A percentile compares a stretch with the other conserved stretches of the same genome.
Conservation (phyloP, 2,329 filamentous ascomycete genomes). For the Emmonsiellopsis sp. region DNA sequence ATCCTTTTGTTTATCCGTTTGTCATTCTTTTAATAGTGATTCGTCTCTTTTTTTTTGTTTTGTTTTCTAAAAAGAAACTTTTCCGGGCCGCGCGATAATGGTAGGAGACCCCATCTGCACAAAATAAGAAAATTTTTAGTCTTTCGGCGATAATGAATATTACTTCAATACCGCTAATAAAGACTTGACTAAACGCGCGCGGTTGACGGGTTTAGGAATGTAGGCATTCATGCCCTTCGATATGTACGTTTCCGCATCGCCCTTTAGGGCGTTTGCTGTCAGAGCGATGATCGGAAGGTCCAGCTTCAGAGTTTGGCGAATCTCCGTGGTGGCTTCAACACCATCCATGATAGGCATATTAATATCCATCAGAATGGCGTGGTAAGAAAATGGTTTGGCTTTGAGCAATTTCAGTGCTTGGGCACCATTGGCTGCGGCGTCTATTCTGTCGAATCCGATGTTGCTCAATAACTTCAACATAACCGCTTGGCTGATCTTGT, state of each 20-base stretch:
- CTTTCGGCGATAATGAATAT: neutral
- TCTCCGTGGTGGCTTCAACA: slow-evolving; percentile 34
- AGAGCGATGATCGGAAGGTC: slow-evolving; percentile 45
- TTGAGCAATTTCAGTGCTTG: slow-evolving; percentile 36
- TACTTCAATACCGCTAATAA: slow-evolving; percentile 26
- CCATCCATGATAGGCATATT: slow-evolving; percentile 40
- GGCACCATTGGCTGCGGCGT: slow-evolving; percentile 34
- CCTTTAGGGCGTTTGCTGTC: slow-evolving; percentile 48
- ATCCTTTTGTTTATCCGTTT: too few relatives aligned
- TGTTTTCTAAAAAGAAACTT: too few relatives aligned
- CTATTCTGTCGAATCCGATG: slow-evolving; percentile 34
- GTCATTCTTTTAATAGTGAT: too few relatives aligned
- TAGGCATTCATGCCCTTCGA: slow-evolving; percentile 49
- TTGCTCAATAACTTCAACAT: slow-evolving; percentile 28
- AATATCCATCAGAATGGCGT: slow-evolving; percentile 40
- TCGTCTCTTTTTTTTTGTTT: too few relatives aligned
- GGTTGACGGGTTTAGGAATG: slow-evolving; percentile 45
- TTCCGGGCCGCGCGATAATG: too few relatives aligned
- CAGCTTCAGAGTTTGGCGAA: slow-evolving; percentile 26
- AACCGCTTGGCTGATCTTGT: slow-evolving; percentile 34
- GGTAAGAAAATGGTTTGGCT: slow-evolving; percentile 33
- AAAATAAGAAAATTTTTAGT: neutral
- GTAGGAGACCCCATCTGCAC: too few relatives aligned
- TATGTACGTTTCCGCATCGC: slow-evolving; percentile 45
- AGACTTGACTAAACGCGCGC: slow-evolving; percentile 37